Base-by-base conservation (phyloP, 257 asterid species). In the Nicotiana paniculata region DNA sequence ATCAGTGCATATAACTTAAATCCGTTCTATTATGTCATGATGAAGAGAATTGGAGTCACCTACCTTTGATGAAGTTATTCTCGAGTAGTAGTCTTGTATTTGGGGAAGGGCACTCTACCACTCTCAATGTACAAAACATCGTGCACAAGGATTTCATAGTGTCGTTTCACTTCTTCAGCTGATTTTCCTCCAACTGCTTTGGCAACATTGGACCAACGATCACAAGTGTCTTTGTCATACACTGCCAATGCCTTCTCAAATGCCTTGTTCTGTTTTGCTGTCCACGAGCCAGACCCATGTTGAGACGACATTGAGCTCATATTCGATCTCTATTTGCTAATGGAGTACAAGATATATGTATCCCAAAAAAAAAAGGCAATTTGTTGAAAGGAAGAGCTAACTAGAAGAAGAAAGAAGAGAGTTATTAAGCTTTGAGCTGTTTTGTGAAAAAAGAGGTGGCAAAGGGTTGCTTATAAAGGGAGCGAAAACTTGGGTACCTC, bases 171-270 rank as follows among this genome's bases (percentile, higher is more conserved):
- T 78, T 95, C 97, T 2, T 92, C 97, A 1, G 86, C 86, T 0
- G 97, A 88, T 37, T 93, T 94, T 3, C 91, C 89, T 1, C 88
- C 97, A 1, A 95, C 93, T 6, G 93, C 96, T 79, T 83, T 84
- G 0, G 97, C 97, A 59, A 95, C 91, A 17, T 93, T 93, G 79
- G 84, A 78, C 98, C 98, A 95, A 6, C 97, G 95, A 68, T 93
- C 97, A 1, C 97, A 91, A 0, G 93, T 90, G 81, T 91, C 97
- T 81, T 83, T 81, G 86, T 91, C 97, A 61, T 87, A 93, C 15
- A 86, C 88, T 0, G 96, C 95, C 78, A 95, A 55, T 3, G 97
- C 97, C 88, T 54, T 83, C 84, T 95, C 98, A 61, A 95, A 95
- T 12, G 89, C 95, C 74, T 95, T 95, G 92, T 95, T 95, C 48